Evolutionary conservation across 1,284 basidiomycete genomes (phyloP), one percentile per base, ranked within the genome.

Genomic region (Microbotryum saponariae): DNA sequence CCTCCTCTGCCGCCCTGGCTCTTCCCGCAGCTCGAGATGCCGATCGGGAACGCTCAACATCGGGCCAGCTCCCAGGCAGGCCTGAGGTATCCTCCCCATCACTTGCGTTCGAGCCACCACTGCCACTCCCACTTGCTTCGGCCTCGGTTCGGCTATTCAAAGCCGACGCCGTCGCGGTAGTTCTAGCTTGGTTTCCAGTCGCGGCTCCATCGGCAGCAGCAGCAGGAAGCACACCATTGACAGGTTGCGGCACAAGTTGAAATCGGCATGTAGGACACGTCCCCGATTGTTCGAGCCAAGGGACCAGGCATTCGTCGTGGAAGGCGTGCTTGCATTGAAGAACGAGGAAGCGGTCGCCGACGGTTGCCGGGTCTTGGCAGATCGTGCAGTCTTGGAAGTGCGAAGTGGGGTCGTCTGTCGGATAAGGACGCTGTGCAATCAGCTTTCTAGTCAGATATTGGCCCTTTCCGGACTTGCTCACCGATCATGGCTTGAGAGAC

Each of bases 241-340:
- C 62, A 12, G 66, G 66, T 33, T 67, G 66, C 6, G 66, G 66
- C 1, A 67, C 56, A 48, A 60, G 50, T 14, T 72, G 82, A 45
- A 73, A 86, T 83, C 88, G 81, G 78, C 88, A 91, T 14, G 89
- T 87, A 44, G 88, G 88, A 76, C 88, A 91, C 46, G 88, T 91
- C 5, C 85, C 88, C 65, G 85, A 88, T 2, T 84, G 85, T 71
- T 86, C 87, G 23, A 91, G 76, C 88, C 88, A 91, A 0, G 87
- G 87, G 21, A 85, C 65, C 65, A 91, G 89, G 71, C 88, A 91
- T 20, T 82, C 80, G 69, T 87, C 82, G 70, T 91, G 88, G 77
- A 89, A 91, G 5, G 86, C 81, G 54, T 68, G 66, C 64, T 83
- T 82, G 78, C 88, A 90, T 4, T 87, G 87, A 21, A 91, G 78